phyloP scores from a whole-genome alignment of 106 monocot species.

The Dendrobium chrysotoxum region DNA sequence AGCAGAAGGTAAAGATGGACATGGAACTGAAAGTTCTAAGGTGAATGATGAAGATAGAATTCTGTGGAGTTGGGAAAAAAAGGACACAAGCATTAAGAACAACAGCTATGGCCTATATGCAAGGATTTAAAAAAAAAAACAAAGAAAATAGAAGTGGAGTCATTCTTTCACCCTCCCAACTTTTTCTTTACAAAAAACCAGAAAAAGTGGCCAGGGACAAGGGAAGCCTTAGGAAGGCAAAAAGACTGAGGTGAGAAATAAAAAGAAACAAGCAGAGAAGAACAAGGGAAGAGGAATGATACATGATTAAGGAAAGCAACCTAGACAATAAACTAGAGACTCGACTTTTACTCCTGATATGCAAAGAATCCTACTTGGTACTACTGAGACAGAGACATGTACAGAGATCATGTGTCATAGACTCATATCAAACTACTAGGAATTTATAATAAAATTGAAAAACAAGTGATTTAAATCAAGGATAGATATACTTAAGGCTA shows the following conservation, averaged over 20 bases:
- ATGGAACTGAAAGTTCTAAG: neutral
- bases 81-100: neutral
- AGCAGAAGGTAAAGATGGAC: neutral
- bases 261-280: neutral
- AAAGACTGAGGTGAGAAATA: neutral
- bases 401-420: neutral
- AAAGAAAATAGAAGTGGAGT: neutral
- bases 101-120: neutral
- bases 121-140: neutral
- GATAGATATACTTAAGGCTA: neutral
- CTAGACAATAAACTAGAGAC: neutral
- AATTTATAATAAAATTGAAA: neutral
- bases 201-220: slow-evolving; percentile 24
- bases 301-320: neutral
- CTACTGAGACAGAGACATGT: neutral
- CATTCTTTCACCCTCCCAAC: slow-evolving; percentile 7
- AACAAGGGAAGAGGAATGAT: neutral
- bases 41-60: neutral
- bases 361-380: slow-evolving; percentile 3
- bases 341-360: neutral
- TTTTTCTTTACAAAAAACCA: slow-evolving; percentile 12
- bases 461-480: neutral
- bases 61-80: neutral
- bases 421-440: neutral
- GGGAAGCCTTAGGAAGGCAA: slow-evolving; percentile 7